These are phyloP conservation scores for Cokeromyces recurvatus DNA, from an alignment of 371 early-diverging fungal species.

Conservation along the genomic window DNA sequence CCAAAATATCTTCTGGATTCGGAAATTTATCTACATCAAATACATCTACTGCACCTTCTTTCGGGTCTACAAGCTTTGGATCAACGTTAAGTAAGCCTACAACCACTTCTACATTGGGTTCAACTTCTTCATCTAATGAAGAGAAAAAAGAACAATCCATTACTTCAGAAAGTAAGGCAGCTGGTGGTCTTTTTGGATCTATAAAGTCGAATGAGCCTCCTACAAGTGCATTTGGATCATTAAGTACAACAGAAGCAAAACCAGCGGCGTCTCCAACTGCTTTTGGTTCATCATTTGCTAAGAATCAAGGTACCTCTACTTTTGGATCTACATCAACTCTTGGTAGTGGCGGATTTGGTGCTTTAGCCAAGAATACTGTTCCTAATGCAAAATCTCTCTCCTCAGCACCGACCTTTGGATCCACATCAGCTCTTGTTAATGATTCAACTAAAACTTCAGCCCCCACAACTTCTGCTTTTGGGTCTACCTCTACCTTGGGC, in stretches of 20 bases:
- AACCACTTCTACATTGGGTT: too few relatives aligned
- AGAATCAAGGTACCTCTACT: not conserved
- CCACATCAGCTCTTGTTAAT: too few relatives aligned
- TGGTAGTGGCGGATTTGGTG: not conserved
- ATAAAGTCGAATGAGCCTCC: not conserved
- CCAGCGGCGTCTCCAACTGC: too few relatives aligned
- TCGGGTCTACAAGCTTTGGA: not conserved
- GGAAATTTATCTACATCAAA: conserved; percentile 8
- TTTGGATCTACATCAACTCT: too few relatives aligned
- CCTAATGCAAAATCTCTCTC: too few relatives aligned
- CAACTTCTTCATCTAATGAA: too few relatives aligned
- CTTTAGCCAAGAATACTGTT: too few relatives aligned
- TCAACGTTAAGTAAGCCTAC: too few relatives aligned
- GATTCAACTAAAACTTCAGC: not conserved
- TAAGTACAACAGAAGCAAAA: too few relatives aligned
- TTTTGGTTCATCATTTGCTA: conserved; percentile 3
- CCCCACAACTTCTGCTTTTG: conserved; percentile 6
- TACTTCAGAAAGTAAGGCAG: too few relatives aligned
- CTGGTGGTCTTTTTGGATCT: conserved; percentile 10
- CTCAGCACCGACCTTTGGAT: not conserved
- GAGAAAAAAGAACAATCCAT: too few relatives aligned
- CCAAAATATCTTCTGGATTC: conserved; percentile 20
- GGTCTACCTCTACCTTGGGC: conserved; percentile 11
- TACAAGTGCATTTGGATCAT: conserved; percentile 20
- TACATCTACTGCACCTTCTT: conserved; percentile 8